Base-by-base conservation (phyloP, 2,329 filamentous ascomycete genomes). In the Colletotrichum horii region DNA sequence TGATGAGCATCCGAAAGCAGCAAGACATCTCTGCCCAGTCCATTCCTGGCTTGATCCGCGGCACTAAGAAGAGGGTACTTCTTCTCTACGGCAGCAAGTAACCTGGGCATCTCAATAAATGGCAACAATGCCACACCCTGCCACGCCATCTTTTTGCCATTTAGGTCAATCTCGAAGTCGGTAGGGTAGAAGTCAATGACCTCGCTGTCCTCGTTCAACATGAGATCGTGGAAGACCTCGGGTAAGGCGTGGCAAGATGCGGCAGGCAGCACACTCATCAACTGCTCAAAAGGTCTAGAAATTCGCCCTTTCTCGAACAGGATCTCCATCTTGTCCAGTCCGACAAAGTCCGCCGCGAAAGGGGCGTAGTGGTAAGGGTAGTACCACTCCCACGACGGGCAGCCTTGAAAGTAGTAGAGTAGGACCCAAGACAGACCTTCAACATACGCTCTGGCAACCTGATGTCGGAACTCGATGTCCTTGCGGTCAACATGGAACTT, bases 71-170 rank as follows among this genome's bases (percentile, higher is more conserved):
- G 87, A 8, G 94, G 94, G 81, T 98, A 98, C 80, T 94, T 95
- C 78, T 92, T 93, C 64, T 92, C 90, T 87, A 98, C 96, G 11
- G 96, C 96, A 22, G 90, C 89, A 11, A 99, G 88, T 22, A 99
- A 87, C 69, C 96, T 93, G 68, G 93, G 92, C 89, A 98, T 97
- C 80, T 99, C 96, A 80, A 99, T 99, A 83, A 98, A 99, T 0
- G 97, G 97, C 38, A 99, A 89, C 24, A 99, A 88, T 4, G 95
- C 96, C 69, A 99, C 94, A 78, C 97, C 97, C 83, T 98, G 96
- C 97, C 97, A 99, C 1, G 96, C 95, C 86, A 98, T 97, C 83
- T 98, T 99, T 88, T 98, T 98, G 70, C 97, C 97, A 79, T 99
- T 99, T 56, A 98, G 87, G 83, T 99, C 97, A 69, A 98, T 91